Evolutionary conservation across 352 stramenopile species (phyloP).

Genomic region (Globisporangium megalacanthum): DNA sequence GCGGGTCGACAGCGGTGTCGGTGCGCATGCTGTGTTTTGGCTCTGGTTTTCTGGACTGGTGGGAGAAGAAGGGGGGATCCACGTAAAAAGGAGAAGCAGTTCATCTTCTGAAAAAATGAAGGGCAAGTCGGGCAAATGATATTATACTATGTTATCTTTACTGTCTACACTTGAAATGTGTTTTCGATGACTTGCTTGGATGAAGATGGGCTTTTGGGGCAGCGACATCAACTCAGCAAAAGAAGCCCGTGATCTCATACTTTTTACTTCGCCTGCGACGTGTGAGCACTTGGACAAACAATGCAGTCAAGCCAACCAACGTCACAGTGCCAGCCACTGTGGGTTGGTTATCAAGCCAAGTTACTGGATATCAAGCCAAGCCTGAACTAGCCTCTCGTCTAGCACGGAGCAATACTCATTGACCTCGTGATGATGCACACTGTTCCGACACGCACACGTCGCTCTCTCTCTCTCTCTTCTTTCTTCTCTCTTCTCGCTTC

Average conservation of each 20-base stretch:
- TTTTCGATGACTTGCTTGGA: background rate
- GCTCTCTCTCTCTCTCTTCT: background rate
- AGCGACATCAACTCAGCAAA: background rate
- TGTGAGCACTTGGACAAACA: background rate
- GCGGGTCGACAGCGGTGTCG: background rate
- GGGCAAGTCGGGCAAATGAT: background rate
- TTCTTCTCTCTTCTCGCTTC: background rate
- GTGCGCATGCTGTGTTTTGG: background rate
- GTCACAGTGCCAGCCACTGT: too few species aligned
- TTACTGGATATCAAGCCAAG: too few species aligned
- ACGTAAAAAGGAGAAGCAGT: background rate
- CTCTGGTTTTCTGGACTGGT: background rate
- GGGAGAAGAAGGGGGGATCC: constrained; percentile 1
- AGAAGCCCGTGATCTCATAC: background rate
- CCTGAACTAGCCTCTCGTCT: too few species aligned
- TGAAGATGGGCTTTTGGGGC: background rate
- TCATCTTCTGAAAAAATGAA: background rate
- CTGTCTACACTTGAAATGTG: background rate
- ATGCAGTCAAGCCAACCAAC: background rate
- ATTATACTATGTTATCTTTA: too few species aligned
- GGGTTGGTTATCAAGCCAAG: too few species aligned
- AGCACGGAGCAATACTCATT: background rate
- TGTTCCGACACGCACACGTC: background rate
- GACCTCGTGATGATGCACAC: background rate
- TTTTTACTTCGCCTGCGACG: background rate